Conservation (phyloP, 1,284 basidiomycete genomes). For the Moesziomyces sp. region DNA sequence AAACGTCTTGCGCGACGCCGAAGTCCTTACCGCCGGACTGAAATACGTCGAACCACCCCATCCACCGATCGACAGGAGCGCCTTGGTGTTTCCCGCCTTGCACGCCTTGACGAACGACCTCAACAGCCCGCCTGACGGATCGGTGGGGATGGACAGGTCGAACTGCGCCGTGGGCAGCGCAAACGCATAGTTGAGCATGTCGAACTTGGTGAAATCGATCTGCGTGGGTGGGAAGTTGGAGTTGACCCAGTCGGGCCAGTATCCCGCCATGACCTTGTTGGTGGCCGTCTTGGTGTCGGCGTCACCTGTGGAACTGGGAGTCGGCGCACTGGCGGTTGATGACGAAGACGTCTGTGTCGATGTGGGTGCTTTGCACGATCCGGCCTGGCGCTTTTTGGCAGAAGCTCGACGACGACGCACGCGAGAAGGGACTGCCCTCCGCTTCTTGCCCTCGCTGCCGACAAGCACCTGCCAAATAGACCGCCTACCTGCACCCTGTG, state of each 20-base stretch:
- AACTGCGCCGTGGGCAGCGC: conserved; percentile 45
- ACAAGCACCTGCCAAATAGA: conserved; percentile 34
- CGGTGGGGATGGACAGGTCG: conserved; percentile 41
- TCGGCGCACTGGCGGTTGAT: conserved; percentile 2
- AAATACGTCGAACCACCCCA: conserved; percentile 57
- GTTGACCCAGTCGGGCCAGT: conserved; percentile 57
- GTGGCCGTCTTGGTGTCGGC: conserved; percentile 13
- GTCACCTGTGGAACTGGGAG: background rate
- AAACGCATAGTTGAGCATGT: conserved; percentile 61
- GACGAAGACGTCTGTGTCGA: conserved; percentile 2
- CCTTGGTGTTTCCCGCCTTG: conserved; percentile 38
- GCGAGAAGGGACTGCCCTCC: conserved; percentile 50
- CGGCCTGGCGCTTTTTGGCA: conserved; percentile 9
- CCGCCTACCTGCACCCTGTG: background rate
- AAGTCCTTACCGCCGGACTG: conserved; percentile 42
- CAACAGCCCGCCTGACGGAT: conserved; percentile 24
- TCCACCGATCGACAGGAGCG: conserved; percentile 56
- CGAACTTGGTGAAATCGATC: conserved; percentile 56
- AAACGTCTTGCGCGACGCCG: conserved; percentile 32
- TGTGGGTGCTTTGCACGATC: conserved; percentile 20
- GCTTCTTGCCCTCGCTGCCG: conserved; percentile 11
- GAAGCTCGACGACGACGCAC: conserved; percentile 6
- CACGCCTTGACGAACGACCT: conserved; percentile 46
- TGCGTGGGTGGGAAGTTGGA: conserved; percentile 31
- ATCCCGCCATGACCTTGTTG: conserved; percentile 47